Evolutionary conservation across 176 grass and related monocot species (phyloP).

Genomic region (Aegilops speltoides): DNA sequence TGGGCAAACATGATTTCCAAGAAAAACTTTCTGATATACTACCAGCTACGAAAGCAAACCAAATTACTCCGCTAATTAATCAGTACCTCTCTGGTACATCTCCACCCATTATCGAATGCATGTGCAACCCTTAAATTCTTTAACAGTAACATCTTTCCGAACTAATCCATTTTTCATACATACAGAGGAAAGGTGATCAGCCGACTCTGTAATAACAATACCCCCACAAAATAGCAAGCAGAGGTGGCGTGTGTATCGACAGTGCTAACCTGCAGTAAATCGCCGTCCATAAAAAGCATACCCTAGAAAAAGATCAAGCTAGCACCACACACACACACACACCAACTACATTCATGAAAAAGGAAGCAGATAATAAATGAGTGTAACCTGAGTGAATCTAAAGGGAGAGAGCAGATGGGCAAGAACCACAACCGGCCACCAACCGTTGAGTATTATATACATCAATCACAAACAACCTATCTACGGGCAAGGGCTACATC

Average conservation of each 20-base stretch:
- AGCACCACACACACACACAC: neutral
- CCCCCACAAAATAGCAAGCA: neutral
- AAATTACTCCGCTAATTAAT: neutral
- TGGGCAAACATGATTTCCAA: slow-evolving; percentile 10
- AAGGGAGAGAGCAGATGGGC: neutral
- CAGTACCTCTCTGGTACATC: neutral
- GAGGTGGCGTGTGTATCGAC: neutral
- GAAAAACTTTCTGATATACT: neutral
- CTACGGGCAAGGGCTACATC: neutral
- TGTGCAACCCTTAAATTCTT: neutral
- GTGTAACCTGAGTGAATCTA: neutral
- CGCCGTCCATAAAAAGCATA: slow-evolving; percentile 25
- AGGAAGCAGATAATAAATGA: slow-evolving; percentile 12
- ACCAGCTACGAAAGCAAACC: neutral
- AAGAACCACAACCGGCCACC: neutral
- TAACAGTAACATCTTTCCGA: neutral
- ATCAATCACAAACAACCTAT: neutral
- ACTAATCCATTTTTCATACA: neutral
- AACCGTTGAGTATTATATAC: slow-evolving; percentile 19
- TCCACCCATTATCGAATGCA: neutral
- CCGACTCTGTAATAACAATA: neutral
- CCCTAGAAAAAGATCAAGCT: slow-evolving; percentile 11
- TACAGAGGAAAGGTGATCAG: neutral
- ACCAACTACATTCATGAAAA: slow-evolving; percentile 26
- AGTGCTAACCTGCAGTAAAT: slow-evolving; percentile 21